Base-by-base conservation (phyloP, 2,329 filamentous ascomycete genomes). In the Fusarium piperis region DNA sequence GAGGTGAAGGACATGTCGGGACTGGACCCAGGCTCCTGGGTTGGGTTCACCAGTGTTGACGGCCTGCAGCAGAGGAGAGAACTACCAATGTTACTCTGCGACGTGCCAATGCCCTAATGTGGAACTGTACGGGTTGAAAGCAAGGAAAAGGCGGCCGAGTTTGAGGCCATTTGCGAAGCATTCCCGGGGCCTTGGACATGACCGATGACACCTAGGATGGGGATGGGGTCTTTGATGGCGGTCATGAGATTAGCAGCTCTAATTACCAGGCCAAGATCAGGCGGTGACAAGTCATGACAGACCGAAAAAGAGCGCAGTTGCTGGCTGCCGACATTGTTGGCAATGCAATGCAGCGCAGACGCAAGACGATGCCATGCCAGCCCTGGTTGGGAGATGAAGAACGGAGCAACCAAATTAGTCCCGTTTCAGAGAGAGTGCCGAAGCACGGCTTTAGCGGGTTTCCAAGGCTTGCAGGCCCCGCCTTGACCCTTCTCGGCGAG, bases 351-450 rank as follows among this genome's bases (percentile, higher is more conserved):
- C 15, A 46, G 23, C 23, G 32, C 32, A 35, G 32, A 35, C 32
- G 32, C 32, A 35, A 35, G 32, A 35, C 32, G 32, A 48, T 48
- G 16, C 44, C 10, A 48, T 48, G 26, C 26, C 23, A 30, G 48
- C 28, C 63, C 62, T 69, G 63, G 55, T 30, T 44, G 65, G 73
- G 74, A 76, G 71, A 77, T 76, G 74, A 76, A 41, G 53, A 68
- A 74, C 56, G 69, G 69, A 68, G 57, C 59, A 64, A 48, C 57
- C 60, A 63, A 63, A 61, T 74, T 77, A 76, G 75, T 52, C 56
- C 58, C 36, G 75, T 77, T 77, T 77, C 75, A 77, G 71, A 75
- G 38, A 73, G 46, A 68, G 36, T 67, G 44, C 52, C 62, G 59
- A 30, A 59, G 48, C 52, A 35, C 62, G 68, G 67, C 46, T 63